These are phyloP conservation scores for Paramecium primaurelia DNA, from an alignment of 73 alveolate genomes.

Conservation along the genomic window DNA sequence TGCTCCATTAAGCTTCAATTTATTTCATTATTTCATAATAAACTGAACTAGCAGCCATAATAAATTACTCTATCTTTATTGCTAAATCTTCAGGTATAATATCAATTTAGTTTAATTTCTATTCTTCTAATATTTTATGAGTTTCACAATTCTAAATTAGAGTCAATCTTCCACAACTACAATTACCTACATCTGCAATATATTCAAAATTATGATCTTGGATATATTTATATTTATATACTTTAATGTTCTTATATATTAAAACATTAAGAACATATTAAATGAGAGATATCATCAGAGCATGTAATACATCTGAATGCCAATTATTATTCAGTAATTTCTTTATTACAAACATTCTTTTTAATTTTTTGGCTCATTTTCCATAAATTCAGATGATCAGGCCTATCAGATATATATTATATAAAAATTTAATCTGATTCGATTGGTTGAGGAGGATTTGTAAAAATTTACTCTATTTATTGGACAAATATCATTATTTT, in stretches of 20 bases:
- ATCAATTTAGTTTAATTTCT: background rate
- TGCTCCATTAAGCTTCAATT: background rate
- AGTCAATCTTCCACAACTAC: background rate
- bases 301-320: background rate
- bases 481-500: background rate
- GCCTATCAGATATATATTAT: background rate
- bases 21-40: background rate
- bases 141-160: background rate
- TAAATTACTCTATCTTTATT: background rate
- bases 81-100: background rate
- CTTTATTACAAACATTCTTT: background rate
- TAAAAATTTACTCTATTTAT: background rate
- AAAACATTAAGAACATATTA: background rate
- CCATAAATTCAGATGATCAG: background rate
- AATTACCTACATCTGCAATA: background rate
- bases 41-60: background rate
- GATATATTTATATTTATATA: background rate
- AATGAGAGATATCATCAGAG: background rate
- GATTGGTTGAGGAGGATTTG: background rate
- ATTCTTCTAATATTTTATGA: background rate
- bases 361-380: background rate
- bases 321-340: background rate
- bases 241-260: background rate
- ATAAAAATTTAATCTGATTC: background rate
- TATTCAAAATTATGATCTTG: background rate